A percentile compares a stretch with the other conserved stretches of the same genome.
phyloP scores from a whole-genome alignment of 495 filamentous ascomycete species.

The Penicillium pulvis region DNA sequence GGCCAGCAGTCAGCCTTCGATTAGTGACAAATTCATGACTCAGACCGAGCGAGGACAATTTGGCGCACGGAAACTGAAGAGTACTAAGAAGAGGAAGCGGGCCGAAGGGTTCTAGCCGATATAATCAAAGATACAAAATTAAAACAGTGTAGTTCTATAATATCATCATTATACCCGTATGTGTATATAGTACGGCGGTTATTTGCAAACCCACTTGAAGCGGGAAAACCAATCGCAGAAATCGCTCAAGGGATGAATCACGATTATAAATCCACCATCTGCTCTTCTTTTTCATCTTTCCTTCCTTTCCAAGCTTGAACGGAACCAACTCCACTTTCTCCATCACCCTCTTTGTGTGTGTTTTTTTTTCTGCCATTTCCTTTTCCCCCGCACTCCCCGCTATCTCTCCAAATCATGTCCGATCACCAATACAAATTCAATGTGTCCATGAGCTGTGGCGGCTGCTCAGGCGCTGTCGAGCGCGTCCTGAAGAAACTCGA shows the following conservation, averaged over 20 bases:
- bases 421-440: conserved; percentile 73
- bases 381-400: conserved; percentile 1
- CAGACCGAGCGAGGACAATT: conserved; percentile 46
- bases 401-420: conserved; percentile 44
- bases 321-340: too few relatives aligned
- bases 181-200: neutral
- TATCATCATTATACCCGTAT: too few relatives aligned
- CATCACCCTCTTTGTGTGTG: neutral
- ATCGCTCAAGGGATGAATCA: conserved; percentile 19
- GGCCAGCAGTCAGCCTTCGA: conserved; percentile 42
- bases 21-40: conserved; percentile 39
- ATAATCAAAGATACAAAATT: conserved; percentile 18
- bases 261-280: conserved; percentile 48
- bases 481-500: conserved; percentile 94
- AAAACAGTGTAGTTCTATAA: too few relatives aligned
- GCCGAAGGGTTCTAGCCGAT: conserved; percentile 44
- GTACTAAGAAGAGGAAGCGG: conserved; percentile 42
- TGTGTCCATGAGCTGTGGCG: conserved; percentile 68
- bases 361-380: neutral
- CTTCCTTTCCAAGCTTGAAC: too few relatives aligned
- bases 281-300: neutral
- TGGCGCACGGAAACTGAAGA: conserved; percentile 38
- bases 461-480: conserved; percentile 75
- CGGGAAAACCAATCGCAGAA: conserved; percentile 22
- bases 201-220: neutral